Conservation (phyloP, 148 eudicot genomes). For the Diospyros lotus region DNA sequence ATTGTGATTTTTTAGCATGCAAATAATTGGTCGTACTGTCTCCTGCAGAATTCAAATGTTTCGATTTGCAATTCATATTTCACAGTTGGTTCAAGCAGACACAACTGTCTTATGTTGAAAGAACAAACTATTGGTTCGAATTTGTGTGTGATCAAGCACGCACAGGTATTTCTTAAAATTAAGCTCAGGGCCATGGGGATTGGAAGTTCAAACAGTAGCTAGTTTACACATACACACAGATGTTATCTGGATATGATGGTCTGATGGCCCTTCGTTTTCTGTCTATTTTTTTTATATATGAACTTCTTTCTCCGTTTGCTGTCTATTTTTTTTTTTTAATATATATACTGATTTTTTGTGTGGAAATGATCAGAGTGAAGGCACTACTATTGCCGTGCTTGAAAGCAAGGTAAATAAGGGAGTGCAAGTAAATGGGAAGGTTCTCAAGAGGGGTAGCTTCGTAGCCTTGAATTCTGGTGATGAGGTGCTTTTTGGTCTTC, state of each 20-base stretch:
- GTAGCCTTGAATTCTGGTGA: constrained; percentile 77
- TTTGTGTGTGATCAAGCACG: constrained; percentile 56
- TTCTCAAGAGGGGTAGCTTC: constrained; percentile 48
- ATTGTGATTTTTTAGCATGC: background rate
- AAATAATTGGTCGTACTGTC: constrained; percentile 4
- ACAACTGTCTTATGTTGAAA: constrained; percentile 44
- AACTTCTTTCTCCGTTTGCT: constrained; percentile 26
- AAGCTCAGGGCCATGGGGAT: background rate
- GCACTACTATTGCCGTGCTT: constrained; percentile 57
- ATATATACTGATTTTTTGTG: constrained; percentile 40
- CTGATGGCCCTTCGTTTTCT: background rate
- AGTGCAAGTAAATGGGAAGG: constrained; percentile 76
- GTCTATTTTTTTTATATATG: background rate
- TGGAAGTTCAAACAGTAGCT: background rate
- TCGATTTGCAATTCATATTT: constrained; percentile 38
- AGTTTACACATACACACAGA: background rate
- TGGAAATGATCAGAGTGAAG: constrained; percentile 61
- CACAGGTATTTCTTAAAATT: constrained; percentile 45
- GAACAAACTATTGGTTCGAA: constrained; percentile 49
- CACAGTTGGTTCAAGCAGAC: constrained; percentile 64
- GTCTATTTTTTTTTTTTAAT: background rate
- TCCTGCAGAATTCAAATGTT: constrained; percentile 55
- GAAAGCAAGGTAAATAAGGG: constrained; percentile 87
- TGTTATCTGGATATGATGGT: too few species aligned
- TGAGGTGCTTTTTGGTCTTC: constrained; percentile 61